Percentiles rank a stretch among this genome's conserved stretches.
Evolutionary conservation across 2,329 filamentous ascomycete genomes (phyloP).

Genomic region (Curvularia spicifera): DNA sequence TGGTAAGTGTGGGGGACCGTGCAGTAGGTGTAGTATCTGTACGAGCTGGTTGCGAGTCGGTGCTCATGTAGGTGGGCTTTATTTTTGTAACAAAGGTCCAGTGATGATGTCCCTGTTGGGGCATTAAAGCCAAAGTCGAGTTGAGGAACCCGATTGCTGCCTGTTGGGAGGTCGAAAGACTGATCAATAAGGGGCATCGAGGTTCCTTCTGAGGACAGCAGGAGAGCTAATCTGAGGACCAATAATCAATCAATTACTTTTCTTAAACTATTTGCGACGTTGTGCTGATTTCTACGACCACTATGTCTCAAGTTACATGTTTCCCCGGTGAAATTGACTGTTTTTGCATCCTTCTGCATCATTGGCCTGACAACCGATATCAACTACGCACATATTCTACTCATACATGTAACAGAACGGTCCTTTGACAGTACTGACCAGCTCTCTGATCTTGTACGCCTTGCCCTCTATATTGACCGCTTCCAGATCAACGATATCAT

Average conservation of each 20-base stretch:
- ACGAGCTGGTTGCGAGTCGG: constrained; percentile 8
- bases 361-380: not conserved
- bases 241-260: constrained; percentile 11
- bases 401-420: constrained; percentile 58
- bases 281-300: constrained; percentile 3
- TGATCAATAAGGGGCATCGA: constrained; percentile 21
- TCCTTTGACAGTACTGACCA: constrained; percentile 56
- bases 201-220: constrained; percentile 43
- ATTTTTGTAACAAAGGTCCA: constrained; percentile 29
- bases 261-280: not conserved
- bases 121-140: constrained; percentile 47
- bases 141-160: constrained; percentile 33
- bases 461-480: constrained; percentile 44
- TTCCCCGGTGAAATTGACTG: not conserved
- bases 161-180: constrained; percentile 22
- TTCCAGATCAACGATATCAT: constrained; percentile 50
- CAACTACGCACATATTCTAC: constrained; percentile 14
- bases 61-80: constrained; percentile 17
- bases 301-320: not conserved
- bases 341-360: not conserved
- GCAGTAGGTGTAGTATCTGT: constrained; percentile 7
- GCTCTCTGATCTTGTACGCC: constrained; percentile 49
- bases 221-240: constrained; percentile 49
- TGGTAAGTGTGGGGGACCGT: constrained; percentile 34
- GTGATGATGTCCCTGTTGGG: constrained; percentile 43